Base-by-base conservation (phyloP, 305 asterid species). In the Euphrasia arctica region DNA sequence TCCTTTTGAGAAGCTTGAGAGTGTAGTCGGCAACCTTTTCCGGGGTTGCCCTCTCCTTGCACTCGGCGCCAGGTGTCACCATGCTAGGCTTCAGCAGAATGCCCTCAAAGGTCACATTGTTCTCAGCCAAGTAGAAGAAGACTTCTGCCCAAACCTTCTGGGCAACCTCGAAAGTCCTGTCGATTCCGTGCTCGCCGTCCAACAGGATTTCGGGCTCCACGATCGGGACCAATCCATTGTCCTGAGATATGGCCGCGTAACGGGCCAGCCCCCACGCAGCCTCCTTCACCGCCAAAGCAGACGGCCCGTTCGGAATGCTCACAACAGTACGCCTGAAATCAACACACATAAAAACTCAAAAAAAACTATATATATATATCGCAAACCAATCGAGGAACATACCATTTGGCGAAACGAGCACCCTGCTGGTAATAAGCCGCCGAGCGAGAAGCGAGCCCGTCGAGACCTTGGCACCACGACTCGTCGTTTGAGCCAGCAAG, bases 261-360 rank as follows among this genome's bases (percentile, higher is more conserved):
- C 97, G 94, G 75, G 95, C 96, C 69, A 89, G 67, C 6, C 96
- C 96, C 96, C 96, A 89, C 39, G 96, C 96, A 6, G 96, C 96
- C 79, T 89, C 96, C 81, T 89, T 89, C 72, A 89, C 93, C 25
- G 96, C 96, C 77, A 86, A 75, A 11, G 90, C 95, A 70, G 96
- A 83, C 55, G 96, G 96, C 4, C 96, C 96, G 28, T 86, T 86
- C 49, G 97, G 97, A 70, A 90, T 90, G 85, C 95, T 89, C 85
- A 89, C 95, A 65, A 89, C 95, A 2, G 95, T 87, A 82, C 97
- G 97, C 97, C 97, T 89, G 64, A 63, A 70, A 1, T 70, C 7
- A 18, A 18, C 22, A 18, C 22, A 18, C 22, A 18, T 18, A 18
- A 18, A 18, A 18, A 18, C 22, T 18, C 22, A 18, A 18, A 18